These are phyloP conservation scores for Croton setiger DNA, from an alignment of 441 rosid genomes.

Conservation along the genomic window DNA sequence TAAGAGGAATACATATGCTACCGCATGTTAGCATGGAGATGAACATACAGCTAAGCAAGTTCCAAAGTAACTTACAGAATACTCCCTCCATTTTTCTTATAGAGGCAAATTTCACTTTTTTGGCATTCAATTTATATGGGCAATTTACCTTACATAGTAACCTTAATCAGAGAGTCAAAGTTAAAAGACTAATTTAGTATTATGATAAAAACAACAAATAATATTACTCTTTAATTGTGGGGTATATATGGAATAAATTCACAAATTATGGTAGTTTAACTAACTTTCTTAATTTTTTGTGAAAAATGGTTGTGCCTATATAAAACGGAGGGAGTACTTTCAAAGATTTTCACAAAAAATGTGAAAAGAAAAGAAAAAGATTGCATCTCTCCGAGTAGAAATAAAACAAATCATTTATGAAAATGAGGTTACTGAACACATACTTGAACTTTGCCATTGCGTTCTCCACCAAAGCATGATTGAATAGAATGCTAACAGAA, in stretches of 20 bases:
- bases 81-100: not conserved
- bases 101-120: too few species aligned
- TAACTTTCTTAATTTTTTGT: too few species aligned
- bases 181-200: too few species aligned
- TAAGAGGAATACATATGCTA: not conserved
- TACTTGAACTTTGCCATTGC: constrained; percentile 99
- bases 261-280: too few species aligned
- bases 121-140: too few species aligned
- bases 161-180: too few species aligned
- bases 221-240: too few species aligned
- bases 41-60: not conserved
- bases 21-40: not conserved
- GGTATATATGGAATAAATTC: too few species aligned
- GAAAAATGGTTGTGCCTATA: too few species aligned
- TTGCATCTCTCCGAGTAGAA: not conserved
- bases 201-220: too few species aligned
- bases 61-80: not conserved
- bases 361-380: not conserved
- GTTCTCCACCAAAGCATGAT: constrained; percentile 99
- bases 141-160: too few species aligned
- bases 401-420: constrained; percentile 13
- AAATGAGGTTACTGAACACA: constrained; percentile 21
- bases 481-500: constrained; percentile 93
- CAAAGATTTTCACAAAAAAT: not conserved
- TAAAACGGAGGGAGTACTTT: too few species aligned